Evolutionary conservation across 2,329 filamentous ascomycete species (phyloP), one percentile per base, ranked within the genome.

Genomic region (Colletotrichum nymphaeae): DNA sequence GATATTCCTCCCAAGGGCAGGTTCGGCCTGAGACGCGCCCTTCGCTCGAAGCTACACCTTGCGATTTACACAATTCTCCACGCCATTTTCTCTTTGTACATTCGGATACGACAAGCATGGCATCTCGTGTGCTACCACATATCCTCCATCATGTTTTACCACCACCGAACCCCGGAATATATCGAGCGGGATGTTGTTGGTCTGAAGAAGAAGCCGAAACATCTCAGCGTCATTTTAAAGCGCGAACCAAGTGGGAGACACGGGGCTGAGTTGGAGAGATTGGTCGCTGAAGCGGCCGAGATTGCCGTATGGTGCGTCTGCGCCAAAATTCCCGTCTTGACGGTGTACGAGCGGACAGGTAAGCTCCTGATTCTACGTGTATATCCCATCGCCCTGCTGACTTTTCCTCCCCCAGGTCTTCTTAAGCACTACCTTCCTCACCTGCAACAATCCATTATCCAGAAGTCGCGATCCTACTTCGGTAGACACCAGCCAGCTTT

Each of bases 281-380:
- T 99, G 74, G 91, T 98, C 78, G 94, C 97, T 78, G 95, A 99
- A 84, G 93, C 95, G 16, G 93, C 95, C 53, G 97, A 99, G 81
- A 89, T 99, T 74, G 92, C 94, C 24, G 96, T 96, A 3, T 99
- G 97, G 97, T 97, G 94, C 81, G 93, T 95, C 32, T 95, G 95
- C 79, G 94, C 94, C 28, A 95, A 95, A 8, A 97, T 99, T 74
- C 92, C 94, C 14, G 90, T 93, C 82, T 86, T 99, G 76, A 98
- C 95, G 62, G 88, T 99, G 32, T 99, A 99, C 81, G 97, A 99
- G 83, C 93, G 91, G 83, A 97, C 93, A 75, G 96, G 95, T 97
- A 87, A 63, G 89, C 76, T 69, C 11, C 16, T 19, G 14, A 24
- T 26, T 55, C 42, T 28, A 14, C 9, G n/a, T 4, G 5, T 63